These are phyloP conservation scores for Teunomyces kruisii DNA, from an alignment of 805 yeast genomes.

Conservation along the genomic window DNA sequence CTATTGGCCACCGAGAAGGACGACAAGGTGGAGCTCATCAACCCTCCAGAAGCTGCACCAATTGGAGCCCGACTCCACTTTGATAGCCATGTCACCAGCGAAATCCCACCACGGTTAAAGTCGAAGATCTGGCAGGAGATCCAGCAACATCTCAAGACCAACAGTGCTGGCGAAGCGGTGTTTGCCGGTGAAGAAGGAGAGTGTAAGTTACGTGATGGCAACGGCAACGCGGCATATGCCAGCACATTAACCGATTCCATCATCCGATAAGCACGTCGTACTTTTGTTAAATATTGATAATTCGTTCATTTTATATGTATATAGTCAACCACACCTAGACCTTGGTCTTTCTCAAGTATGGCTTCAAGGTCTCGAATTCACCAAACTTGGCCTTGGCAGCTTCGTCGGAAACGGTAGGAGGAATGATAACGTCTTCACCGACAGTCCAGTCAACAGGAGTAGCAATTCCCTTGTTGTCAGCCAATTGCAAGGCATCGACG, in stretches of 20 bases:
- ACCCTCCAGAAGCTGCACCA: conserved; percentile 39
- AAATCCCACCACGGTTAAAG: conserved; percentile 26
- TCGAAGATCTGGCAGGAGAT: conserved; percentile 35
- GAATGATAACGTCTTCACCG: conserved; percentile 73
- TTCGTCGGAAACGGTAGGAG: conserved; percentile 60
- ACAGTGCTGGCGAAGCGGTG: conserved; percentile 27
- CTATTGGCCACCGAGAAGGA: conserved; percentile 53
- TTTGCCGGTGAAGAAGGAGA: conserved; percentile 16
- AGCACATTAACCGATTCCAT: conserved; percentile 4
- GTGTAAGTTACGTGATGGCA: background rate
- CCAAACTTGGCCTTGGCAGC: conserved; percentile 63
- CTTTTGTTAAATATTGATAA: no score
- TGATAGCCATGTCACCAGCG: conserved; percentile 18
- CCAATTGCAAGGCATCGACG: conserved; percentile 65
- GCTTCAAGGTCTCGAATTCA: conserved; percentile 58
- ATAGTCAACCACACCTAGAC: conserved; percentile 2
- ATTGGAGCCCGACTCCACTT: conserved; percentile 45
- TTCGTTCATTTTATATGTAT: no score
- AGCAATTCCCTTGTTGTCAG: conserved; percentile 60
- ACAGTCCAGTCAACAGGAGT: conserved; percentile 75
- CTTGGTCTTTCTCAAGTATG: conserved; percentile 61
- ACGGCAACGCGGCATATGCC: conserved; percentile 1
- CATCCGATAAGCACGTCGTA: background rate
- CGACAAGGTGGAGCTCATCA: conserved; percentile 43
- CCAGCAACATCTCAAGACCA: conserved; percentile 27